These are phyloP conservation scores for Ascosphaera apis DNA, from an alignment of 2,329 filamentous ascomycete species.

Conservation along the genomic window DNA sequence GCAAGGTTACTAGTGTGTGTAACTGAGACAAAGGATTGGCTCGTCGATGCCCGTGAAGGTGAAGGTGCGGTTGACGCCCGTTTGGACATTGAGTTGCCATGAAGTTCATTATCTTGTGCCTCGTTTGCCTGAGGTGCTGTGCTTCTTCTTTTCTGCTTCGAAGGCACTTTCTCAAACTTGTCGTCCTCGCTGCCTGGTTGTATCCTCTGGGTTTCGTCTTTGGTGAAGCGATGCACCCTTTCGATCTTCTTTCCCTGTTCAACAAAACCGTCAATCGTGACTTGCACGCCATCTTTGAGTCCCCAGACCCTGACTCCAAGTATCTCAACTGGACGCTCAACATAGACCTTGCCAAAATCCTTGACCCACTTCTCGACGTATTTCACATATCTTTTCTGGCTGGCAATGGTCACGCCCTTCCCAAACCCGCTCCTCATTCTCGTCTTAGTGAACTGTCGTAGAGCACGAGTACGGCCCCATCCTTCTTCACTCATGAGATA, in stretches of 20 bases:
- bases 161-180: no score
- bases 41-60: no score
- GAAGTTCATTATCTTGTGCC: no score
- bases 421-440: conserved; percentile 82
- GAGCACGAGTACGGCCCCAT: conserved; percentile 40
- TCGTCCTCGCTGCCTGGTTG: no score
- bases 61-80: no score
- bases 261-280: conserved; percentile 61
- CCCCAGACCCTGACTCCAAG: conserved; percentile 82
- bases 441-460: conserved; percentile 50
- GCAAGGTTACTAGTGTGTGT: no score
- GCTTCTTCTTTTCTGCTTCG: no score
- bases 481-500: conserved; percentile 77
- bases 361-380: conserved; percentile 80
- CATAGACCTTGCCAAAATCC: conserved; percentile 46
- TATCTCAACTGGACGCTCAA: conserved; percentile 64
- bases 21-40: no score
- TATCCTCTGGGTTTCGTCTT: no score
- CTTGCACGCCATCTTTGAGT: conserved; percentile 63
- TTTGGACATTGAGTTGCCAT: no score
- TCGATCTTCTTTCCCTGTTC: conserved; percentile 81
- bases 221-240: conserved; percentile 56
- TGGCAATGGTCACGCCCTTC: conserved; percentile 75
- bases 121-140: no score
- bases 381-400: conserved; percentile 63